Percentiles rank a stretch among this genome's conserved stretches.
These are phyloP conservation scores for Logfia minima DNA, from an alignment of 129 eudicot genomes.

Conservation along the genomic window DNA sequence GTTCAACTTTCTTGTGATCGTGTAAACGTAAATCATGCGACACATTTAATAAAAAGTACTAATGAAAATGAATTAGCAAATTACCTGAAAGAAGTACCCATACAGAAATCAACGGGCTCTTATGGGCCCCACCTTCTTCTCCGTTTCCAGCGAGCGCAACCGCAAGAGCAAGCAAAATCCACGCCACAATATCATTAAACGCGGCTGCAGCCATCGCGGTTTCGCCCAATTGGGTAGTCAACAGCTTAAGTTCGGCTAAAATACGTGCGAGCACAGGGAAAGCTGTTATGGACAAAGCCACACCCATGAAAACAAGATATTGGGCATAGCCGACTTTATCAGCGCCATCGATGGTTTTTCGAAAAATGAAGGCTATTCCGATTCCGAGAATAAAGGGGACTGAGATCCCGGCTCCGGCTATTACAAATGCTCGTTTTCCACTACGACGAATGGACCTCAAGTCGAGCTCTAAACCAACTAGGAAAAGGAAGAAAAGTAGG, in stretches of 20 bases:
- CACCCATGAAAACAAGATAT: slow-evolving; percentile 79
- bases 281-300: slow-evolving; percentile 85
- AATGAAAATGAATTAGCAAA: not conserved
- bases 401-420: slow-evolving; percentile 78
- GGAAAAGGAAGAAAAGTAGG: slow-evolving; percentile 70
- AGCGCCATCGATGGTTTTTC: slow-evolving; percentile 52
- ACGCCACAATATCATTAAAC: slow-evolving; percentile 81
- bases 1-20: slow-evolving; percentile 5
- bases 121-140: slow-evolving; percentile 49
- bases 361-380: slow-evolving; percentile 61
- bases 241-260: slow-evolving; percentile 78
- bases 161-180: slow-evolving; percentile 85
- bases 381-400: slow-evolving; percentile 65
- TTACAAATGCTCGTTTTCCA: slow-evolving; percentile 60
- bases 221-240: slow-evolving; percentile 75
- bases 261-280: slow-evolving; percentile 92
- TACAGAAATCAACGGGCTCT: slow-evolving; percentile 66
- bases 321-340: slow-evolving; percentile 60
- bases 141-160: slow-evolving; percentile 72
- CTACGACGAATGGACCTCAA: slow-evolving; percentile 58
- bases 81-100: slow-evolving; percentile 75
- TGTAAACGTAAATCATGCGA: slow-evolving; percentile 12
- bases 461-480: slow-evolving; percentile 86
- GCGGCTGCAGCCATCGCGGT: slow-evolving; percentile 97
- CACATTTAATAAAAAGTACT: not conserved